These are phyloP conservation scores for Pseudofabraea citricarpa DNA, from an alignment of 2,329 filamentous ascomycete species.

Conservation along the genomic window DNA sequence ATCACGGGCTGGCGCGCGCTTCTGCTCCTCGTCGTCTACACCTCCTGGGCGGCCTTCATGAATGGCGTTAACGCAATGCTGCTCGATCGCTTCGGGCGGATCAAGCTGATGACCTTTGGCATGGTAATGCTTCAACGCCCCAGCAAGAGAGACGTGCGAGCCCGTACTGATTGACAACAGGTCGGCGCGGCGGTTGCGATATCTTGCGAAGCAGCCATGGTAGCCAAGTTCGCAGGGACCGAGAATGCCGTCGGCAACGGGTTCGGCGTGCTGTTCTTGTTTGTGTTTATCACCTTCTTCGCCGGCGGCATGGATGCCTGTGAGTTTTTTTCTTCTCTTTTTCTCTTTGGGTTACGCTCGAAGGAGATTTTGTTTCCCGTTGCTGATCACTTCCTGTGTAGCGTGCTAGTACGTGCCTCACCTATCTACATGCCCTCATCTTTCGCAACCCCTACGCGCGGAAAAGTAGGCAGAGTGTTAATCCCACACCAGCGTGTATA, in stretches of 20 bases:
- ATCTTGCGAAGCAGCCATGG: conserved; percentile 4
- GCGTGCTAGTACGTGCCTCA: background rate
- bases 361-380: too few species aligned
- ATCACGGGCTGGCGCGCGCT: conserved; percentile 3
- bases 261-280: conserved; percentile 10
- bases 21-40: conserved; percentile 8
- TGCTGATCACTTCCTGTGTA: background rate
- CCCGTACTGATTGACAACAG: too few species aligned
- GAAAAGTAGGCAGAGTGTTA: too few species aligned
- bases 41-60: conserved; percentile 4
- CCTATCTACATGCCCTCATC: background rate
- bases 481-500: too few species aligned
- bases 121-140: conserved; percentile 2
- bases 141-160: background rate
- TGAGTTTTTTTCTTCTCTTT: background rate
- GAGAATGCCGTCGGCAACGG: conserved; percentile 7
- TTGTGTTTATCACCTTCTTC: conserved; percentile 8
- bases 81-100: conserved; percentile 11
- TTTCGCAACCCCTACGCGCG: background rate
- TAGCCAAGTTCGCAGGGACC: conserved; percentile 6
- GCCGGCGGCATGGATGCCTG: conserved; percentile 4
- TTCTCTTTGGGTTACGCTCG: too few species aligned
- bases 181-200: background rate
- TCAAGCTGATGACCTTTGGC: conserved; percentile 7
- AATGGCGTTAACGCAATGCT: conserved; percentile 9